Conservation (phyloP, 1,284 basidiomycete genomes). For the Cryptococcus sp. region DNA sequence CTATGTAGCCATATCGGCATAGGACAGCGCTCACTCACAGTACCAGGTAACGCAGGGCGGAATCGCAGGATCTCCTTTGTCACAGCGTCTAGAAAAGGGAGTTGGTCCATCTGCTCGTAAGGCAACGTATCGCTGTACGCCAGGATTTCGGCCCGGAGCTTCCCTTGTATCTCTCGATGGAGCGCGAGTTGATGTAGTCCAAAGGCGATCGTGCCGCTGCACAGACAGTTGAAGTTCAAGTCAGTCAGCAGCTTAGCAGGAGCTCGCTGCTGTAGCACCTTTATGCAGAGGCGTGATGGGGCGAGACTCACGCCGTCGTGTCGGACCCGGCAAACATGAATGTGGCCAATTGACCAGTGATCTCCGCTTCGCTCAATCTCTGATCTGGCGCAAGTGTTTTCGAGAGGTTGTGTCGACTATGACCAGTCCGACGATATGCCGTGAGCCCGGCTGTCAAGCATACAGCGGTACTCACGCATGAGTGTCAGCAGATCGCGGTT, state of each 20-base stretch:
- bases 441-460: too few species aligned
- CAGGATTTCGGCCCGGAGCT: conserved; percentile 27
- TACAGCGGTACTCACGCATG: conserved; percentile 24
- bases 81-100: conserved; percentile 31
- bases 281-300: too few species aligned
- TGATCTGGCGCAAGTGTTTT: conserved; percentile 18
- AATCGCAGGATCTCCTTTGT: conserved; percentile 34
- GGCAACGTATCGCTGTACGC: conserved; percentile 25
- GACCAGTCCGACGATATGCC: neutral
- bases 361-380: conserved; percentile 29
- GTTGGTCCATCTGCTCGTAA: conserved; percentile 28
- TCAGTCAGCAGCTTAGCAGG: too few species aligned
- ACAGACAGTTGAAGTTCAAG: neutral
- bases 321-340: conserved; percentile 39
- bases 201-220: conserved; percentile 28
- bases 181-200: conserved; percentile 24
- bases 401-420: conserved; percentile 30
- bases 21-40: conserved; percentile 13
- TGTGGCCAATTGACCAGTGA: conserved; percentile 34
- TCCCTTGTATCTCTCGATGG: conserved; percentile 20
- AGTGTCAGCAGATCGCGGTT: conserved; percentile 27
- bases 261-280: neutral
- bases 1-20: neutral
- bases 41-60: conserved; percentile 25
- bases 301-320: conserved; percentile 28